These are phyloP conservation scores for Boletus mariae DNA, from an alignment of 1,284 basidiomycete genomes.

Conservation along the genomic window DNA sequence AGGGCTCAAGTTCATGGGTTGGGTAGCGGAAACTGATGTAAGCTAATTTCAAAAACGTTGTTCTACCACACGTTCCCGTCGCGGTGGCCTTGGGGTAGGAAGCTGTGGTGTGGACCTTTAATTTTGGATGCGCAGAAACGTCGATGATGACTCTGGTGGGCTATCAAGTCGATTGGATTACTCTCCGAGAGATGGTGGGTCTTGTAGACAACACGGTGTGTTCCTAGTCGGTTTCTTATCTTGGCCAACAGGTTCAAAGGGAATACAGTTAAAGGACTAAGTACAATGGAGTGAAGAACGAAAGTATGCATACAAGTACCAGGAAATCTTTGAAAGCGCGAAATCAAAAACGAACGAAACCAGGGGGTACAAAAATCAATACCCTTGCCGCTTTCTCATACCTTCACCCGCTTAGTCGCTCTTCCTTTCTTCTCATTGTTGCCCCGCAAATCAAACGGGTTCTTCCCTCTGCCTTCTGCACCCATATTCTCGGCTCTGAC, in stretches of 20 bases:
- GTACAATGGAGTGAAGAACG: conserved; percentile 10
- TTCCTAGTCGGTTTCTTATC: not conserved
- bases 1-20: too few species aligned
- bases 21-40: too few species aligned
- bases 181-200: not conserved
- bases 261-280: not conserved
- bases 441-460: not conserved
- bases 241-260: not conserved
- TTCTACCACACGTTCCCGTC: too few species aligned
- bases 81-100: too few species aligned
- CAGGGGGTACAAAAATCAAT: not conserved
- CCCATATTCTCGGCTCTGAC: not conserved
- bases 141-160: not conserved
- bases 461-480: conserved; percentile 1
- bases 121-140: too few species aligned
- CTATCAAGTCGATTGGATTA: not conserved
- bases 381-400: conserved; percentile 4
- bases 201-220: not conserved
- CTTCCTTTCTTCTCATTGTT: conserved; percentile 6
- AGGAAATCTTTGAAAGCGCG: conserved; percentile 13
- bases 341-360: conserved; percentile 1
- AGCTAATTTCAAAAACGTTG: too few species aligned
- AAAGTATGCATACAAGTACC: conserved; percentile 7
- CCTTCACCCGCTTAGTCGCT: conserved; percentile 15
- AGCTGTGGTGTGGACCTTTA: too few species aligned